Conservation (phyloP, 139 green algal species). For the Coelastrella sp. region DNA sequence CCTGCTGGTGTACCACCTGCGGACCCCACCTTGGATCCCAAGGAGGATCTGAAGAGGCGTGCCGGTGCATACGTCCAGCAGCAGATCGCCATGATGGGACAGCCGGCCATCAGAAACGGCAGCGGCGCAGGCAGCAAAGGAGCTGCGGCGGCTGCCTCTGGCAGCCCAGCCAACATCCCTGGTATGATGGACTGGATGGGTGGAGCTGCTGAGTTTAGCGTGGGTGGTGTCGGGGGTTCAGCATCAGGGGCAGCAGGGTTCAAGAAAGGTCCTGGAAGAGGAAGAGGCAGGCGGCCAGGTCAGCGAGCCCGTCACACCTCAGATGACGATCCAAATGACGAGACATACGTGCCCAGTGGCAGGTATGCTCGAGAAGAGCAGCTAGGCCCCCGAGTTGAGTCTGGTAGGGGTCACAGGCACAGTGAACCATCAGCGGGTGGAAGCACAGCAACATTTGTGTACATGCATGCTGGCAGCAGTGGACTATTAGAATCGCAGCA, state of each 20-base stretch:
- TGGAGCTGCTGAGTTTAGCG: background rate
- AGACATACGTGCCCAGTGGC: conserved; percentile 29
- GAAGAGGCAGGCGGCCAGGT: background rate
- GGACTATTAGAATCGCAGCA: background rate
- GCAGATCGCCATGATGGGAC: conserved; percentile 35
- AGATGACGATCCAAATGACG: conserved; percentile 25
- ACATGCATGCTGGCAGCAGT: conserved; percentile 12
- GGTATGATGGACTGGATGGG: background rate
- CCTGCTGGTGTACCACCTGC: background rate
- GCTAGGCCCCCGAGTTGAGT: background rate
- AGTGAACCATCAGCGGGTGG: background rate
- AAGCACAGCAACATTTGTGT: background rate
- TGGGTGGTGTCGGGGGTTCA: background rate
- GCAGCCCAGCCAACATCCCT: background rate
- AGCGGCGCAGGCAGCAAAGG: background rate
- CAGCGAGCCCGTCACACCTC: background rate
- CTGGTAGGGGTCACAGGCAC: background rate
- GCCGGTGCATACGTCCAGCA: conserved; percentile 41
- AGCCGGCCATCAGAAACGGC: background rate
- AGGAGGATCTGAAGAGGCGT: conserved; percentile 8
- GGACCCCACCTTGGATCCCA: conserved; percentile 9
- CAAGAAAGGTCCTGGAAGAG: background rate
- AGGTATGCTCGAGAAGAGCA: background rate
- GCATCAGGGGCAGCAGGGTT: background rate
- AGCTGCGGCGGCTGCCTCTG: background rate